Evolutionary conservation across 495 filamentous ascomycete genomes (phyloP), one percentile per base, ranked within the genome.

Genomic region (Aspergillus olivimuriae): DNA sequence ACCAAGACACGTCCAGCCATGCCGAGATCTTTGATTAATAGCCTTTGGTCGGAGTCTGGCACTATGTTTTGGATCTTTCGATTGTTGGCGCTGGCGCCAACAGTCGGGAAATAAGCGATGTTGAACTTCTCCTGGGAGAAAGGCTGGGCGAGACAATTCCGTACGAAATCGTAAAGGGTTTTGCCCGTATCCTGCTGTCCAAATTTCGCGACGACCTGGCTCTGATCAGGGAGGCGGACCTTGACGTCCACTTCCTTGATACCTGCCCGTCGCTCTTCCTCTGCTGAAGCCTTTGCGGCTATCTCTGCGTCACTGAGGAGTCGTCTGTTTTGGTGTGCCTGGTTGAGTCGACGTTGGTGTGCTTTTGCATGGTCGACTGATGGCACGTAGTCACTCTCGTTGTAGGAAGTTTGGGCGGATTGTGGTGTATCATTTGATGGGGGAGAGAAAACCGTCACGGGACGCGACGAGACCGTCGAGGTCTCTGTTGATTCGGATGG

Each of bases 201-300:
- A 54, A 89, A 82, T 34, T 71, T 72, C 54, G 79, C 77, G 20
- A 84, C 72, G 15, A 88, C 75, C 30, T 79, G 78, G 42, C 76
- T 81, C 51, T 87, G 81, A 59, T 96, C 89, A 1, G 92, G 90
- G 49, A 95, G 89, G 17, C 91, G 84, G 41, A 97, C 70, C 47
- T 85, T 89, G 43, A 98, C 75, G 31, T 79, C 70, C 31, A 95
- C 80, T 33, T 77, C 70, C 26, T 75, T 82, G 43, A 89, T 69
- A 15, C 73, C 73, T 23, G 81, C 78, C 10, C 84, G 72, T 39
- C 64, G 75, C 24, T 81, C 77, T 21, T 76, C 75, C 26, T 82
- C 78, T 14, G 62, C 68, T 32, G 63, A 55, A 20, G 57, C 63
- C 41, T 74, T 68, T 19, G 66, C 70, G 10, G 62, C 63, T n/a